These are phyloP conservation scores for Backusella tuberculispora DNA, from an alignment of 192 early-diverging fungal genomes.

Conservation along the genomic window DNA sequence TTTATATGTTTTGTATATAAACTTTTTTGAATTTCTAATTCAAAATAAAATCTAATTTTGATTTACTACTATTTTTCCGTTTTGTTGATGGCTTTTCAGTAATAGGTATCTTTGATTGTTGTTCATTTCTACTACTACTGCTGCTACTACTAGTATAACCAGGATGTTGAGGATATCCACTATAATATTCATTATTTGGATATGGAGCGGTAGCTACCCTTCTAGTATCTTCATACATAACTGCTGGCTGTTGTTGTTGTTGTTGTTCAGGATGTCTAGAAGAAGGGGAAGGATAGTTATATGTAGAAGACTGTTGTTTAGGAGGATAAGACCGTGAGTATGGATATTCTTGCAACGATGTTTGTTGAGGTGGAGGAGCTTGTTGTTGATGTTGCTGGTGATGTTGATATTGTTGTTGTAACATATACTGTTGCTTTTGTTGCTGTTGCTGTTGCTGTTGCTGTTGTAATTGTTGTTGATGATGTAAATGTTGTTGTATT, in stretches of 20 bases:
- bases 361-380: background rate
- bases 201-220: background rate
- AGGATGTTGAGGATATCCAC: background rate
- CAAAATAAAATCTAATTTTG: conserved; percentile 22
- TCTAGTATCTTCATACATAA: background rate
- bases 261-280: background rate
- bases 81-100: background rate
- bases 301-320: background rate
- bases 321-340: background rate
- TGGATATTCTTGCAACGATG: background rate
- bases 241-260: background rate
- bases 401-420: background rate
- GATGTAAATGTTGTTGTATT: background rate
- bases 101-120: background rate
- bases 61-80: conserved; percentile 19
- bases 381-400: background rate
- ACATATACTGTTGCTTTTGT: background rate
- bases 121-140: background rate
- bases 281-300: background rate
- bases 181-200: background rate
- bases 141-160: too few species aligned
- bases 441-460: background rate
- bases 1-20: background rate
- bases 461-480: background rate
- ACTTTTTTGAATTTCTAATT: background rate